Conservation (phyloP, 169 alveolate species). For the Blepharisma undulans region DNA sequence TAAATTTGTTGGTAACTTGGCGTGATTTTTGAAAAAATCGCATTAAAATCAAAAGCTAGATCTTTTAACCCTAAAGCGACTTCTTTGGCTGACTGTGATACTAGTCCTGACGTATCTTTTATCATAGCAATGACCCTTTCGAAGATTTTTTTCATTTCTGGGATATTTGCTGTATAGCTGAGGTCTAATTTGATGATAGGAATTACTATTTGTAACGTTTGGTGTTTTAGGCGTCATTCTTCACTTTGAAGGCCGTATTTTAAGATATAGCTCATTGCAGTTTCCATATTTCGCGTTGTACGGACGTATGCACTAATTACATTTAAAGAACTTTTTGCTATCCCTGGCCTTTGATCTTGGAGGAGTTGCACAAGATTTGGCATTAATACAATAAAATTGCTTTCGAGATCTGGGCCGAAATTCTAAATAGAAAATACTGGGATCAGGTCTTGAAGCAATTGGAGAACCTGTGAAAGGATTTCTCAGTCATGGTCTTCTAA, state of each 20-base stretch:
- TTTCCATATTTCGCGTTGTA: slow-evolving; percentile 28
- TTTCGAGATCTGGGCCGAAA: slow-evolving; percentile 38
- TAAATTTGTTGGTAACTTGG: slow-evolving; percentile 6
- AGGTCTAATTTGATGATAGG: slow-evolving; percentile 24
- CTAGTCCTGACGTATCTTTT: background rate
- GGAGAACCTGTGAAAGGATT: background rate
- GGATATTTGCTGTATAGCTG: background rate
- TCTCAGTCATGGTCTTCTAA: slow-evolving; percentile 1
- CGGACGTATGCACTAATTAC: background rate
- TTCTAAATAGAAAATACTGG: slow-evolving; percentile 21
- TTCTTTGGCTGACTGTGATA: slow-evolving; percentile 31
- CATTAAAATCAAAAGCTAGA: background rate
- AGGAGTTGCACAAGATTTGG: background rate
- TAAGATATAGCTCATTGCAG: background rate
- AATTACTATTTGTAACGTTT: background rate
- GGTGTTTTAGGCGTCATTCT: slow-evolving; percentile 23
- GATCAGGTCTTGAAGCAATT: background rate
- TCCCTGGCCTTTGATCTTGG: background rate
- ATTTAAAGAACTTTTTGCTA: background rate
- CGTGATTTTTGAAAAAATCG: slow-evolving; percentile 7
- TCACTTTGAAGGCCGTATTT: background rate
- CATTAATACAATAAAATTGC: background rate
- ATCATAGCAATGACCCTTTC: slow-evolving; percentile 17
- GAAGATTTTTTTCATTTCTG: slow-evolving; percentile 27
- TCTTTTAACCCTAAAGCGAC: slow-evolving; percentile 11